Base-by-base conservation (phyloP, 78 protist genomes). In the Polysphondylium violaceum region DNA sequence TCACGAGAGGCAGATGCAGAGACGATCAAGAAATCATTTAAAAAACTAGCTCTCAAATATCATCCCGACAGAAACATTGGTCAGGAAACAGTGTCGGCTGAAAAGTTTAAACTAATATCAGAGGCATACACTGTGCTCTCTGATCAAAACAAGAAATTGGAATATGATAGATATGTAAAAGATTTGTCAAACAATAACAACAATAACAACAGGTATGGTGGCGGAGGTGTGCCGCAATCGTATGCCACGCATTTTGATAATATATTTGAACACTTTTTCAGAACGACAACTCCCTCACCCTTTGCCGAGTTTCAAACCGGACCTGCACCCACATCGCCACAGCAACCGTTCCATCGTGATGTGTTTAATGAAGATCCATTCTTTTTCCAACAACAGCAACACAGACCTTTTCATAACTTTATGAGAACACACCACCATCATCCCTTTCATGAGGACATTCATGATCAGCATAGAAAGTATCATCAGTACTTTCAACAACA, bases 41-140 rank as follows among this genome's bases (percentile, higher is more conserved):
- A 81, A 25, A 68, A 59, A 35, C 23, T 81, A 47, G 89, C 89
- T 36, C 31, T 81, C n/a, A 81, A 81, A 58, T 81, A 81, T 81
- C 89, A 81, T 29, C 89, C 89, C 0, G 89, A 81, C 41, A 25
- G 87, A 47, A 76, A 76, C 29, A 47, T 31, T 19, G 87, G 87
- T 50, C 53, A 58, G 4, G 87, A 76, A n/a, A 53, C 50, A 35
- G 64, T 33, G 16, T 47, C 64, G 33, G 88, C 47, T 50, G 89
- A 81, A 43, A 47, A 40, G 38, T 81, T 81, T 40, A 81, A 81
- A 43, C 56, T 71, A 40, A 61, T 81, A 36, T 51, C 89, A 38
- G 89, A 81, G 23, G 89, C 89, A 53, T 81, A 81, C 41, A 44
- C 77, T 14, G 35, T 68, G 3, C n/a, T 81, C 8, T 81, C 89